Evolutionary conservation across 139 green algal genomes (phyloP).

Genomic region (Chlamydomonas sp.): DNA sequence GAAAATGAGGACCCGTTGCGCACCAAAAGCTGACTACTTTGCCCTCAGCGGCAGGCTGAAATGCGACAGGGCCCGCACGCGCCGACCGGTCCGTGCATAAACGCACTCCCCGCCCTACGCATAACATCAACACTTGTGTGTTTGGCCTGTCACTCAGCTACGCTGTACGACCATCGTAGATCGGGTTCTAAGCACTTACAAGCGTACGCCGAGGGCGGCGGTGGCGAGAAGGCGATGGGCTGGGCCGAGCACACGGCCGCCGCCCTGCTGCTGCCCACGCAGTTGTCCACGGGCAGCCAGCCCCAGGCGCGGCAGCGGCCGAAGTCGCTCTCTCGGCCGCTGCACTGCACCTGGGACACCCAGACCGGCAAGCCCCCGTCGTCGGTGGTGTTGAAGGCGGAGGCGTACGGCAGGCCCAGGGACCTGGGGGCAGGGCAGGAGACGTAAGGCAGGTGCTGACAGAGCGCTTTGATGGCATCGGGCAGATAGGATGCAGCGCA

Average conservation of each 20-base stretch:
- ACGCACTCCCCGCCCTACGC: too few species aligned
- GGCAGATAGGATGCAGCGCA: too few species aligned
- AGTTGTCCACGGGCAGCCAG: not conserved
- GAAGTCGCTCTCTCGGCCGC: constrained; percentile 6
- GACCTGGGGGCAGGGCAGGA: not conserved
- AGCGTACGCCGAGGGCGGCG: not conserved
- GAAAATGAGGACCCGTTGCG: too few species aligned
- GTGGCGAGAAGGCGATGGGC: not conserved
- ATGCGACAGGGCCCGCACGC: too few species aligned
- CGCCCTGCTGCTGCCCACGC: not conserved
- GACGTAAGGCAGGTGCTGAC: not conserved
- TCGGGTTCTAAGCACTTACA: not conserved
- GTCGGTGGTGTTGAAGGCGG: not conserved
- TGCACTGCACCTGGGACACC: not conserved
- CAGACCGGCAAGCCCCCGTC: not conserved
- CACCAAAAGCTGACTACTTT: too few species aligned
- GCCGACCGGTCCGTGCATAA: too few species aligned
- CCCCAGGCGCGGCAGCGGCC: not conserved
- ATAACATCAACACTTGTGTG: too few species aligned
- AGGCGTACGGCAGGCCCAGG: not conserved
- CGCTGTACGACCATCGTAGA: too few species aligned
- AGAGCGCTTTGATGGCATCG: not conserved
- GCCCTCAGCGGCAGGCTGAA: too few species aligned
- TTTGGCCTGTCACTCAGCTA: too few species aligned
- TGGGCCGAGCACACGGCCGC: not conserved